Evolutionary conservation across 176 grass and related monocot species (phyloP).

Genomic region (Oryza officinalis): DNA sequence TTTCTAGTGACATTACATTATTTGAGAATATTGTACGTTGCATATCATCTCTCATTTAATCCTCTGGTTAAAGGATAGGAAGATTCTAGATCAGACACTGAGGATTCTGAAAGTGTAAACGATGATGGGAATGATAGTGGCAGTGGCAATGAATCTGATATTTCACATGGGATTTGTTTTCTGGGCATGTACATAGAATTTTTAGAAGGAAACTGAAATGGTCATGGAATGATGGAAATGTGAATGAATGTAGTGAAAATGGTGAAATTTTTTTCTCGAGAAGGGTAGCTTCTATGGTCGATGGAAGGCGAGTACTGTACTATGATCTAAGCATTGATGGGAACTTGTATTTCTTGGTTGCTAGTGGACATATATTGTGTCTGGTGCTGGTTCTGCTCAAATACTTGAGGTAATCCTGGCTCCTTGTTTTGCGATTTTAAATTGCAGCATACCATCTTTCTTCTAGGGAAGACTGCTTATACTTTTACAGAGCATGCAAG

Average conservation of each 20-base stretch:
- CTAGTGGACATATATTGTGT: slow-evolving; percentile 69
- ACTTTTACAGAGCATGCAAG: slow-evolving; percentile 6
- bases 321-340: slow-evolving; percentile 88
- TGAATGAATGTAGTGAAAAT: slow-evolving; percentile 78
- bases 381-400: slow-evolving; percentile 66
- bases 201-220: slow-evolving; percentile 25
- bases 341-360: slow-evolving; percentile 82
- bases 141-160: slow-evolving; percentile 64
- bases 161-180: slow-evolving; percentile 46
- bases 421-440: background rate
- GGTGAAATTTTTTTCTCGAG: slow-evolving; percentile 83
- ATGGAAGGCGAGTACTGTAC: slow-evolving; percentile 93
- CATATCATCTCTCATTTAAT: slow-evolving; percentile 88
- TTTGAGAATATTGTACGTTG: slow-evolving; percentile 81
- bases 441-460: slow-evolving; percentile 18
- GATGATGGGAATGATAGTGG: slow-evolving; percentile 41
- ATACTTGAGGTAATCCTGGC: slow-evolving; percentile 68
- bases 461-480: slow-evolving; percentile 12
- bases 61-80: slow-evolving; percentile 71
- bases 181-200: slow-evolving; percentile 44
- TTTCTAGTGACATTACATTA: slow-evolving; percentile 92
- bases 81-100: slow-evolving; percentile 52
- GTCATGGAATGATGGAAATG: slow-evolving; percentile 39
- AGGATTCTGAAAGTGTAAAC: slow-evolving; percentile 85
- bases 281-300: slow-evolving; percentile 75